These are phyloP conservation scores for Tolypocladium tropicale DNA, from an alignment of 2,329 filamentous ascomycete species.

Conservation along the genomic window DNA sequence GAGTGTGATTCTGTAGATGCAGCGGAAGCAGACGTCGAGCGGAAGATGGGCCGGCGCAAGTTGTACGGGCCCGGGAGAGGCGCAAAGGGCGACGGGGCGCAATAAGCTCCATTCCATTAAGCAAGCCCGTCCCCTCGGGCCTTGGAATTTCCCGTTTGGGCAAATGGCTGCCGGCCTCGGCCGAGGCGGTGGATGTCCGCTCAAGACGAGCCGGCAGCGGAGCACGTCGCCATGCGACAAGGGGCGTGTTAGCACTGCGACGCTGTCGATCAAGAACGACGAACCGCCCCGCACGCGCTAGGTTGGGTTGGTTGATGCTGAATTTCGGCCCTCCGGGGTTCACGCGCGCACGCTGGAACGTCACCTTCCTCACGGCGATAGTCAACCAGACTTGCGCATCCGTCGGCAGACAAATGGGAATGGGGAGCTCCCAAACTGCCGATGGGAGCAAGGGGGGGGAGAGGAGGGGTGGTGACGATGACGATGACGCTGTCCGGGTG, in stretches of 20 bases:
- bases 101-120: background rate
- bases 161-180: background rate
- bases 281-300: background rate
- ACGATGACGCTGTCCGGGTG: background rate
- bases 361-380: background rate
- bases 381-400: background rate
- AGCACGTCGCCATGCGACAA: background rate
- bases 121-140: background rate
- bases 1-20: background rate
- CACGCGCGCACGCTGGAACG: background rate
- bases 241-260: background rate
- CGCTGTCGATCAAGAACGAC: background rate
- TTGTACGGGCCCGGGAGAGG: too few species aligned
- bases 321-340: background rate
- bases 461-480: background rate
- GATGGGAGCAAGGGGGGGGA: background rate
- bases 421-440: background rate
- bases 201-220: background rate
- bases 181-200: background rate
- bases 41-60: too few species aligned
- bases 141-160: background rate
- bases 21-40: background rate
- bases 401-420: background rate
- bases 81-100: too few species aligned
- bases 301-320: background rate